Evolutionary conservation across 495 filamentous ascomycete genomes (phyloP).

Genomic region (Xylaria palmicola): DNA sequence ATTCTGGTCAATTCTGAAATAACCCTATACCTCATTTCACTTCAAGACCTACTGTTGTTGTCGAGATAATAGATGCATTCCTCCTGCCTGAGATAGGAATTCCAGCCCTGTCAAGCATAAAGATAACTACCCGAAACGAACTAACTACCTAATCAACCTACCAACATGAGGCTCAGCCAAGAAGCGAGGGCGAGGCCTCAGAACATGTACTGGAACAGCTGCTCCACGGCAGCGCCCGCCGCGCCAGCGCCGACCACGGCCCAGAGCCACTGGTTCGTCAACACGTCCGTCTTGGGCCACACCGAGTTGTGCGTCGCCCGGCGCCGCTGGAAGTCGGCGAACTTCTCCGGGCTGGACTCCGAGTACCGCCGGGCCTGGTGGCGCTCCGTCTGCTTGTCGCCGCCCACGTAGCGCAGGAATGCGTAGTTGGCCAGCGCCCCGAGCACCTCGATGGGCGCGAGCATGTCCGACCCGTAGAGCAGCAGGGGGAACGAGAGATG

Average conservation of each 20-base stretch:
- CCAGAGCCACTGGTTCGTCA: conserved; percentile 56
- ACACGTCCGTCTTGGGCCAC: conserved; percentile 50
- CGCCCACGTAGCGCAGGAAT: conserved; percentile 55
- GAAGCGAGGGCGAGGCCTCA: too few relatives aligned
- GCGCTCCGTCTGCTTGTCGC: conserved; percentile 54
- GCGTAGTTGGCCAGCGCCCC: conserved; percentile 58
- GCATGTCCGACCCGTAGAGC: conserved; percentile 50
- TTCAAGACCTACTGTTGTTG: too few relatives aligned
- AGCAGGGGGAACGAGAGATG: conserved; percentile 52
- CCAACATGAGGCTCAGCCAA: neutral
- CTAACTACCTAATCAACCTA: neutral
- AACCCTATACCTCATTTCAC: too few relatives aligned
- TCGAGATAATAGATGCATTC: too few relatives aligned
- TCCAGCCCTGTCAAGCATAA: too few relatives aligned
- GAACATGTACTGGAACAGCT: conserved; percentile 11
- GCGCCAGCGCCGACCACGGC: conserved; percentile 47
- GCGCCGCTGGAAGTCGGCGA: conserved; percentile 48
- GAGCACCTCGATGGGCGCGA: conserved; percentile 52
- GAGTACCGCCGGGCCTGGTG: conserved; percentile 51
- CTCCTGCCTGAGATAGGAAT: too few relatives aligned
- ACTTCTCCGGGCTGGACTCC: conserved; percentile 46
- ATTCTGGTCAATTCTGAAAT: too few relatives aligned
- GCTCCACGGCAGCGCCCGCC: conserved; percentile 31
- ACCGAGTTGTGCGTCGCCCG: conserved; percentile 55
- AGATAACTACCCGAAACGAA: too few relatives aligned